Conservation (phyloP, 129 eudicot species). For the Flaveria brownii region DNA sequence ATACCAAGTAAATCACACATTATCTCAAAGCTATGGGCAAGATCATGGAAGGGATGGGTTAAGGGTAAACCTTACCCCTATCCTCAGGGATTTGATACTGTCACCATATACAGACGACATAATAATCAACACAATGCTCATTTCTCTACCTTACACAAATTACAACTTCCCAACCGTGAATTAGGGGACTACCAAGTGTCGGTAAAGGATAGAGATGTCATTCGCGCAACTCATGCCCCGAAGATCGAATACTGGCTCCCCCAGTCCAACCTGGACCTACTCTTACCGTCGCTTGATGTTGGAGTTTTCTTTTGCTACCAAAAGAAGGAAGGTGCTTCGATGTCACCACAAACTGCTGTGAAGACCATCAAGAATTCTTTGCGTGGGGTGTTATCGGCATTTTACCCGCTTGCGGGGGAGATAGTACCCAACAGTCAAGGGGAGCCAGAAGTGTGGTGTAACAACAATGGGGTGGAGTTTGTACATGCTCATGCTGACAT, state of each 20-base stretch:
- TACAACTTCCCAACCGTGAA: neutral
- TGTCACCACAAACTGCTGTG: slow-evolving; percentile 12
- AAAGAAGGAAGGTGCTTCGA: neutral
- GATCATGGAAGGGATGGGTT: too few relatives aligned
- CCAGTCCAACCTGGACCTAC: slow-evolving; percentile 55
- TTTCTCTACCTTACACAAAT: neutral
- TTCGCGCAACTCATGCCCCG: neutral
- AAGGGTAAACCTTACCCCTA: too few relatives aligned
- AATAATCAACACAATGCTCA: neutral
- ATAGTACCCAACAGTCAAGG: slow-evolving; percentile 40
- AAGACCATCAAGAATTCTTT: slow-evolving; percentile 42
- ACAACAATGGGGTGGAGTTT: slow-evolving; percentile 61
- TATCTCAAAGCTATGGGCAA: neutral
- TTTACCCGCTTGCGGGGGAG: slow-evolving; percentile 57
- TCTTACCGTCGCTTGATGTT: slow-evolving; percentile 45
- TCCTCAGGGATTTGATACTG: neutral
- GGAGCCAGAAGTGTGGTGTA: slow-evolving; percentile 59
- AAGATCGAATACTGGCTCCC: slow-evolving; percentile 46
- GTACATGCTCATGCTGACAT: slow-evolving; percentile 39
- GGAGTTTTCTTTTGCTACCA: slow-evolving; percentile 54
- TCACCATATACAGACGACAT: neutral
- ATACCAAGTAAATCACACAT: too few relatives aligned
- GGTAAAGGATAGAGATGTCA: slow-evolving; percentile 6
- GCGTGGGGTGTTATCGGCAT: slow-evolving; percentile 35
- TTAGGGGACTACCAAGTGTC: neutral